Evolutionary conservation across 805 yeast species (phyloP).

Genomic region (Nakazawaea ambrosiae): DNA sequence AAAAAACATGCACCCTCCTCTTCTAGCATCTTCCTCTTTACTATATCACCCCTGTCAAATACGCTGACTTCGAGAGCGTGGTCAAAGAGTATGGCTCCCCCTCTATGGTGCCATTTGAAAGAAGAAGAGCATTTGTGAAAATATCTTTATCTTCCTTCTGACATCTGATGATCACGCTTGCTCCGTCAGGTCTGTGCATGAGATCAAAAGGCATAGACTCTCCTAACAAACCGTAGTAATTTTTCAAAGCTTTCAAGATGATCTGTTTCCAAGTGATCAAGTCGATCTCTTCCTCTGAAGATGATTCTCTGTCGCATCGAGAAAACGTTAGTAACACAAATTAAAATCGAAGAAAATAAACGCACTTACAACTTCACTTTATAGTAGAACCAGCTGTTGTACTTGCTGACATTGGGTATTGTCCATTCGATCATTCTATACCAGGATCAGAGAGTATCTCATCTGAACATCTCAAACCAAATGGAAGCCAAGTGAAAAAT

Average conservation of each 20-base stretch:
- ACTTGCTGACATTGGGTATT: not conserved
- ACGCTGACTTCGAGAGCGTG: constrained; percentile 5
- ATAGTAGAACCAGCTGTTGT: constrained; percentile 15
- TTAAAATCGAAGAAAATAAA: not conserved
- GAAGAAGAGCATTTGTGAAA: constrained; percentile 4
- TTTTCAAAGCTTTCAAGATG: constrained; percentile 13
- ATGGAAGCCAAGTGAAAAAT: too few species aligned
- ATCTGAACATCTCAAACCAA: too few species aligned
- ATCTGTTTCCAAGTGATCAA: constrained; percentile 17
- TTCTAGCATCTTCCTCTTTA: too few species aligned
- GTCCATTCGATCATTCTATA: constrained; percentile 4
- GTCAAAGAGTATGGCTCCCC: constrained; percentile 1
- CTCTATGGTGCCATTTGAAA: not conserved
- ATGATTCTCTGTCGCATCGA: too few species aligned
- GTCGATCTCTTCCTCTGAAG: constrained; percentile 11
- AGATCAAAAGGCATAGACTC: constrained; percentile 17
- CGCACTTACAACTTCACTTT: constrained; percentile 15
- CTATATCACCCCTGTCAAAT: constrained; percentile 9
- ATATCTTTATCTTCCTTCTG: constrained; percentile 7
- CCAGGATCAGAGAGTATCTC: too few species aligned
- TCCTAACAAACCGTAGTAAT: constrained; percentile 17
- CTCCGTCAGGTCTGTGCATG: constrained; percentile 7
- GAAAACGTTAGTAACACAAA: constrained; percentile 10
- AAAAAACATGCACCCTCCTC: too few species aligned
- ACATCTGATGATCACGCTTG: constrained; percentile 5